Base-by-base conservation (phyloP, 495 filamentous ascomycete species). In the Lophiostoma macrostomum region DNA sequence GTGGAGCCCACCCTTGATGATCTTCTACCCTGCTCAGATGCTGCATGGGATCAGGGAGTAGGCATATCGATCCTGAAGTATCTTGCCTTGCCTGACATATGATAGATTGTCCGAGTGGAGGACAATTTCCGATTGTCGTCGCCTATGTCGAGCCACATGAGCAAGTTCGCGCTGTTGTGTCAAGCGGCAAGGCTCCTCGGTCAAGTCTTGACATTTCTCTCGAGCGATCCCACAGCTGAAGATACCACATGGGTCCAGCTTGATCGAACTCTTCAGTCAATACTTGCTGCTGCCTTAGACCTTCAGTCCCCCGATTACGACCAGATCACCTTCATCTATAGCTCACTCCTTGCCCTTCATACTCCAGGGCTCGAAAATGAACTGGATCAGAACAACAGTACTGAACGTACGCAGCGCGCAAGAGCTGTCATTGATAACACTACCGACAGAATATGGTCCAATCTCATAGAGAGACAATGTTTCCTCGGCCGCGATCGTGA, bases 261-360 rank as follows among this genome's bases (percentile, higher is more conserved):
- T 32, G 64, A 68, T 42, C 66, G 64, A 31, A 69, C 68, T n/a
- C 47, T 68, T 31, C 64, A 63, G 25, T 68, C 67, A 27, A 66
- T 70, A 53, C 22, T 67, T 22, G 45, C 57, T 6, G 64, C 64
- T 24, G 32, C 64, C 14, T 29, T 52, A 14, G 29, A 52, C 39
- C 29, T 53, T 6, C 19, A 43, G 20, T 28, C 23, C 12, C 36
- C 54, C 43, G 48, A 52, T 6, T 28, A 37, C 27, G 54, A 44
- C 19, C 54, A 58, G 29, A 58, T 46, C 7, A 31, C 20, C 4
- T 52, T 58, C 28, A 36, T 43, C 19, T 58, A 52, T 16, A 44
- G 41, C 25, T 23, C 27, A 5, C 22, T 44, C 13, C n/a, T 44
- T 36, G 67, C 67, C 60, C 56, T 63, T 35, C 47, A 69, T 53